Evolutionary conservation across 495 filamentous ascomycete species (phyloP).

Genomic region (Lasiosphaeris hirsuta): DNA sequence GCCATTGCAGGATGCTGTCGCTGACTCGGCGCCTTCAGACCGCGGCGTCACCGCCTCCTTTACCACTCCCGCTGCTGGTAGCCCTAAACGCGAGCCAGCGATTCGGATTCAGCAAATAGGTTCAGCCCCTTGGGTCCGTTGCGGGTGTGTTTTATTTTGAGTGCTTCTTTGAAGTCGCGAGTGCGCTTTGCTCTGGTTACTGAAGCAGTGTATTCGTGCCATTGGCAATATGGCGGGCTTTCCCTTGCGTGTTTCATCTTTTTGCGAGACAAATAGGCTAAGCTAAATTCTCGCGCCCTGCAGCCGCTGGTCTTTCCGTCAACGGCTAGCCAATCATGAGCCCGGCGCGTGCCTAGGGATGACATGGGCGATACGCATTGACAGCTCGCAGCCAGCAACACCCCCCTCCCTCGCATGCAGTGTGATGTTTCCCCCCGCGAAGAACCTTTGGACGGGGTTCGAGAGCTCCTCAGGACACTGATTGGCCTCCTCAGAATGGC

Average conservation of each 20-base stretch:
- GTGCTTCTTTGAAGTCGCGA: too few relatives aligned
- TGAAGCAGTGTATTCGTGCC: background rate
- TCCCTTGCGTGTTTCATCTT: constrained; percentile 9
- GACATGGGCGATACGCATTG: constrained; percentile 18
- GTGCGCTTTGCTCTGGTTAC: background rate
- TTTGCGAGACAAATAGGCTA: constrained; percentile 12
- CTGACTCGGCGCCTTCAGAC: too few relatives aligned
- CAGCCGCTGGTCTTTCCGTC: constrained; percentile 12
- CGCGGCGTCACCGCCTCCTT: too few relatives aligned
- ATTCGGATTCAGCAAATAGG: too few relatives aligned
- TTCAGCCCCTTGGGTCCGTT: too few relatives aligned
- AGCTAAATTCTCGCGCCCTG: constrained; percentile 12
- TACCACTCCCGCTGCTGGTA: too few relatives aligned
- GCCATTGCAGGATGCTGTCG: too few relatives aligned
- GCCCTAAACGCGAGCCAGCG: too few relatives aligned
- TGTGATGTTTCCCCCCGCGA: constrained; percentile 5
- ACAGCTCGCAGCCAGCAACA: background rate
- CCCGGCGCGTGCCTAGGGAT: background rate
- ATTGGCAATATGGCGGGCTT: constrained; percentile 7
- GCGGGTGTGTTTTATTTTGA: too few relatives aligned
- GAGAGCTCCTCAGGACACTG: constrained; percentile 11
- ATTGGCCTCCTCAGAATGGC: constrained; percentile 17
- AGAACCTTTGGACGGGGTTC: constrained; percentile 1
- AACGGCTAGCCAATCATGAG: constrained; percentile 6
- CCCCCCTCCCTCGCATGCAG: background rate